Evolutionary conservation across 257 asterid species (phyloP).

Genomic region (Fraxinus anomala): DNA sequence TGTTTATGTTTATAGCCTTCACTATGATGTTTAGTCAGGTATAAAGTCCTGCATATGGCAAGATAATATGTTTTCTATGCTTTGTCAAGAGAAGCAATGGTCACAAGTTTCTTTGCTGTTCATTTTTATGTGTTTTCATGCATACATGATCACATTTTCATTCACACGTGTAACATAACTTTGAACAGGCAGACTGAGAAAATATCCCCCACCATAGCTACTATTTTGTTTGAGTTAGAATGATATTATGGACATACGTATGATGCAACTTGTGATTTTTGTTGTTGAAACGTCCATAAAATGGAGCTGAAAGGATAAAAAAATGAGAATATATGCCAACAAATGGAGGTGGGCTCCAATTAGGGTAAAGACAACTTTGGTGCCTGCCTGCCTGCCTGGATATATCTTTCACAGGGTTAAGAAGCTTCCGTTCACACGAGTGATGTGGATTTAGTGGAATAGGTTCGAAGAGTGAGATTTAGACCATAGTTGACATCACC

Average conservation of each 20-base stretch:
- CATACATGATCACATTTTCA: background rate
- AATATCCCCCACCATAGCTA: background rate
- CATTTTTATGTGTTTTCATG: background rate
- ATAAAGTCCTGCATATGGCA: background rate
- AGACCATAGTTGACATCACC: background rate
- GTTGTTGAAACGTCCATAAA: conserved; percentile 6
- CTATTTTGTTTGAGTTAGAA: background rate
- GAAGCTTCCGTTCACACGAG: background rate
- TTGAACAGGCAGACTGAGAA: background rate
- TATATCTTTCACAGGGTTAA: background rate
- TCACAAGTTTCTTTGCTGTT: conserved; percentile 13
- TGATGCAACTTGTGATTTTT: background rate
- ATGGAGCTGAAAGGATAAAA: background rate
- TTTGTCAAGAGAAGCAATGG: background rate
- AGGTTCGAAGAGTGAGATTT: background rate
- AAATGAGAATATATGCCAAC: background rate
- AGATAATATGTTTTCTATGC: background rate
- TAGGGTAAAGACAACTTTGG: background rate
- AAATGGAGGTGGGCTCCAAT: background rate
- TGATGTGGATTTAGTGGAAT: background rate
- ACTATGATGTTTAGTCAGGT: background rate
- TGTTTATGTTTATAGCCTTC: background rate
- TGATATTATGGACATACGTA: background rate
- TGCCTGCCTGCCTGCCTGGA: background rate
- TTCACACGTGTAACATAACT: background rate